Evolutionary conservation across 176 grass and related monocot species (phyloP).

Genomic region (Alloteropsis semialata): DNA sequence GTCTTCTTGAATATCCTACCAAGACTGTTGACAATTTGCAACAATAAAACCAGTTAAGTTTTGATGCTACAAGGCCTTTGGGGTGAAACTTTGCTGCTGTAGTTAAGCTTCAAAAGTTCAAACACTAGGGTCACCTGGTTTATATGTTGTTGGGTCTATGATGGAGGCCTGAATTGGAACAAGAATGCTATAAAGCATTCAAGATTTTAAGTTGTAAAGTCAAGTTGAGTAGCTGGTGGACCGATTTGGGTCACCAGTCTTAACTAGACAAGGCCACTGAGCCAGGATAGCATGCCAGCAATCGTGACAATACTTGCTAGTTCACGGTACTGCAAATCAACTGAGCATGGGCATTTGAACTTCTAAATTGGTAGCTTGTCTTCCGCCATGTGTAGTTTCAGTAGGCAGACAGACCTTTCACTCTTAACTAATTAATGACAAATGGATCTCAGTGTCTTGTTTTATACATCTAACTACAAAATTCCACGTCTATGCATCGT

Average conservation of each 20-base stretch:
- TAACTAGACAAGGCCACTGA: not conserved
- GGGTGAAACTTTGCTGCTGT: not conserved
- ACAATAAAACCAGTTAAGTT: not conserved
- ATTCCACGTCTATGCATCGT: not conserved
- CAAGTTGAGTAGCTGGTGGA: not conserved
- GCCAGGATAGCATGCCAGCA: not conserved
- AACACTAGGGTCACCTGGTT: not conserved
- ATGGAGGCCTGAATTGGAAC: not conserved
- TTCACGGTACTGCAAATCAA: not conserved
- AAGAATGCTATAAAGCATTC: not conserved
- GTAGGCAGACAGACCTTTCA: not conserved
- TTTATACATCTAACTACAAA: not conserved
- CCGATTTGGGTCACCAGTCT: not conserved
- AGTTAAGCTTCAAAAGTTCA: not conserved
- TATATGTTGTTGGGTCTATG: not conserved
- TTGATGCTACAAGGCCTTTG: not conserved
- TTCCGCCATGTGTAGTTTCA: not conserved
- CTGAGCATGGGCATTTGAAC: not conserved
- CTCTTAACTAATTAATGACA: not conserved
- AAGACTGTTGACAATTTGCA: not conserved
- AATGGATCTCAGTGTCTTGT: not conserved
- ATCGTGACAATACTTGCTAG: not conserved
- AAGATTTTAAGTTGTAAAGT: not conserved
- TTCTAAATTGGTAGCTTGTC: conserved; percentile 9
- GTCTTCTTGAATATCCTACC: not conserved